A percentile compares a stretch with the other conserved stretches of the same genome.
Evolutionary conservation across 208 protist species (phyloP).

Genomic region (Borovskyia barvae): DNA sequence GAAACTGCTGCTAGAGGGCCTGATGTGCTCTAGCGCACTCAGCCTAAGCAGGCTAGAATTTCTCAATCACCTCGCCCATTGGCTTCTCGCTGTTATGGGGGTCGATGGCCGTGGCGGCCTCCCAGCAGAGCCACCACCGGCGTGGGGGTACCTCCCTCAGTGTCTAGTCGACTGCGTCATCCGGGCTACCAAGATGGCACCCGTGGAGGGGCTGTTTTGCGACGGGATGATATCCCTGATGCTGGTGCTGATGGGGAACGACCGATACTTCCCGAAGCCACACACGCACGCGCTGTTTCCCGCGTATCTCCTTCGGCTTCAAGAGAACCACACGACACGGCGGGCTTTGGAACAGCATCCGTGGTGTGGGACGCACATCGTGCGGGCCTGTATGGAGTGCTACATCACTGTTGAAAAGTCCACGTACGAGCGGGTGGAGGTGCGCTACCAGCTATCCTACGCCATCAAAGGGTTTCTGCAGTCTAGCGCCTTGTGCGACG

Average conservation of each 20-base stretch:
- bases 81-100: slow-evolving; percentile 79
- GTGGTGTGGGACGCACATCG: slow-evolving; percentile 80
- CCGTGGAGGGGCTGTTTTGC: slow-evolving; percentile 49
- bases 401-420: slow-evolving; percentile 91
- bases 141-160: slow-evolving; percentile 84
- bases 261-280: slow-evolving; percentile 84
- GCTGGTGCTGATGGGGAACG: slow-evolving; percentile 91
- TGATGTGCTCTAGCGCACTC: slow-evolving; percentile 48
- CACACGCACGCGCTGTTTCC: slow-evolving; percentile 89
- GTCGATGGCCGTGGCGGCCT: slow-evolving; percentile 42
- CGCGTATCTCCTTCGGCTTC: slow-evolving; percentile 51
- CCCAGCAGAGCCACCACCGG: slow-evolving; percentile 37
- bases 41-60: slow-evolving; percentile 55
- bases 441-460: slow-evolving; percentile 83
- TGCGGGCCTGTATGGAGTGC: slow-evolving; percentile 81
- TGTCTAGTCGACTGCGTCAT: slow-evolving; percentile 82
- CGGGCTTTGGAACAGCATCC: slow-evolving; percentile 62
- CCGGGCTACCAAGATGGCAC: slow-evolving; percentile 53
- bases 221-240: slow-evolving; percentile 79
- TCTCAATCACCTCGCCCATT: slow-evolving; percentile 69
- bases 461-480: slow-evolving; percentile 73
- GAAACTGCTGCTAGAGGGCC: slow-evolving; percentile 55
- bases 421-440: slow-evolving; percentile 77
- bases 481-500: slow-evolving; percentile 62
- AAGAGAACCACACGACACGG: slow-evolving; percentile 50